Evolutionary conservation across 139 green algal genomes (phyloP).

Genomic region (Desmodesmus armatus): DNA sequence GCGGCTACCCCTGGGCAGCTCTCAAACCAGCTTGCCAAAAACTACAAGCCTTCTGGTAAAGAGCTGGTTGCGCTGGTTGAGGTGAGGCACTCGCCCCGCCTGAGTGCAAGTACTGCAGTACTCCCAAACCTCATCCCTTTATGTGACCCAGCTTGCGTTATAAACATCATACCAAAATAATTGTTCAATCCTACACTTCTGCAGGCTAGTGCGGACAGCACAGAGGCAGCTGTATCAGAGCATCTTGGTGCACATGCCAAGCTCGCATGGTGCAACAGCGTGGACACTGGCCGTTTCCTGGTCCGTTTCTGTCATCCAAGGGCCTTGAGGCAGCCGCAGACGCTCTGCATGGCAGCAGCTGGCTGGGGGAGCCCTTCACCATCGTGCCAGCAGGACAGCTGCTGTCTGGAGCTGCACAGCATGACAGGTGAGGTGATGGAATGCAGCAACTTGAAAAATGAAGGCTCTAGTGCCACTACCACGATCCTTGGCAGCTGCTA

Average conservation of each 20-base stretch:
- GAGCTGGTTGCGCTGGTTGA: conserved; percentile 3
- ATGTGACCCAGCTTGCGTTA: background rate
- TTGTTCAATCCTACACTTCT: background rate
- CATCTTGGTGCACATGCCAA: background rate
- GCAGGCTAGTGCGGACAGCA: background rate
- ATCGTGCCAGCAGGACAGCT: conserved; percentile 3
- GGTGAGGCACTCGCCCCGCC: background rate
- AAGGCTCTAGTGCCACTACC: too few relatives aligned
- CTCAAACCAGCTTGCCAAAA: background rate
- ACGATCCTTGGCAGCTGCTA: background rate
- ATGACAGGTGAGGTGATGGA: conserved; percentile 2
- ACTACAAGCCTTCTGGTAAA: background rate
- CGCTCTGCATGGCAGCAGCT: background rate
- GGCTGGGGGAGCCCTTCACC: background rate
- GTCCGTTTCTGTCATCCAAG: conserved; percentile 23
- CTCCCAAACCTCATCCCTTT: background rate
- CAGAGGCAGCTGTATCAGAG: background rate
- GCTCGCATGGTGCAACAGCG: conserved; percentile 34
- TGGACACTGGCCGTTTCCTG: conserved; percentile 15
- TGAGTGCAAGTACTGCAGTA: background rate
- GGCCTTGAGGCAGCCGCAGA: background rate
- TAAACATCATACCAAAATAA: background rate
- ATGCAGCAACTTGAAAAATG: background rate
- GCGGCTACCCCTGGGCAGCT: background rate
- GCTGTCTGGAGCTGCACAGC: background rate